Conservation (phyloP, 2,329 filamentous ascomycete species). For the Bipolaris victoriae region DNA sequence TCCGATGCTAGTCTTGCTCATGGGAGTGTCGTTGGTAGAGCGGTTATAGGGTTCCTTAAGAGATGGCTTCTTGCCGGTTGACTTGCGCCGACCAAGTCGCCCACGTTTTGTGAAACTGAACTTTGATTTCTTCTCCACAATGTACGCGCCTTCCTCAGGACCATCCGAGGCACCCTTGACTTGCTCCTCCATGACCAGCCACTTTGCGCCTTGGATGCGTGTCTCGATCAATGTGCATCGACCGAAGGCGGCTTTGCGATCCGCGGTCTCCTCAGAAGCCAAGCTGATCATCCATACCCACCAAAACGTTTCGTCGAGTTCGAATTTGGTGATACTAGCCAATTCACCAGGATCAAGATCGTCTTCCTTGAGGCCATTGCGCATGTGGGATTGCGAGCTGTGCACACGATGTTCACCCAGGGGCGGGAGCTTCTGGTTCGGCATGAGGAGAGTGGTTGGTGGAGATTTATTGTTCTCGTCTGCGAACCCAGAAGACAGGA, state of each 20-base stretch:
- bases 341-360: slow-evolving; percentile 88
- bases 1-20: slow-evolving; percentile 83
- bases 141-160: slow-evolving; percentile 82
- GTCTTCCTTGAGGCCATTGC: slow-evolving; percentile 68
- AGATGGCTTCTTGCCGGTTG: slow-evolving; percentile 51
- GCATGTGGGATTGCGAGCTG: slow-evolving; percentile 81
- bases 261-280: slow-evolving; percentile 83
- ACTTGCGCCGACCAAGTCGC: slow-evolving; percentile 64
- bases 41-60: slow-evolving; percentile 60
- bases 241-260: slow-evolving; percentile 91
- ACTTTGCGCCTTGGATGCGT: slow-evolving; percentile 76
- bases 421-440: slow-evolving; percentile 90
- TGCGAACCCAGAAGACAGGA: slow-evolving; percentile 89
- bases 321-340: slow-evolving; percentile 84
- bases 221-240: slow-evolving; percentile 93
- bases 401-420: slow-evolving; percentile 75
- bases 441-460: slow-evolving; percentile 74
- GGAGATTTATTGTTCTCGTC: slow-evolving; percentile 72
- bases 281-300: slow-evolving; percentile 99
- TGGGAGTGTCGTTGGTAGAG: slow-evolving; percentile 56
- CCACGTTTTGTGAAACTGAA: slow-evolving; percentile 82
- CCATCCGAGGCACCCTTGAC: slow-evolving; percentile 90
- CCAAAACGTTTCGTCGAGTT: slow-evolving; percentile 96
- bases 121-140: slow-evolving; percentile 93
- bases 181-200: slow-evolving; percentile 96